Evolutionary conservation across 2,329 filamentous ascomycete species (phyloP), one percentile per base, ranked within the genome.

Genomic region (Fusarium tjaetaba): DNA sequence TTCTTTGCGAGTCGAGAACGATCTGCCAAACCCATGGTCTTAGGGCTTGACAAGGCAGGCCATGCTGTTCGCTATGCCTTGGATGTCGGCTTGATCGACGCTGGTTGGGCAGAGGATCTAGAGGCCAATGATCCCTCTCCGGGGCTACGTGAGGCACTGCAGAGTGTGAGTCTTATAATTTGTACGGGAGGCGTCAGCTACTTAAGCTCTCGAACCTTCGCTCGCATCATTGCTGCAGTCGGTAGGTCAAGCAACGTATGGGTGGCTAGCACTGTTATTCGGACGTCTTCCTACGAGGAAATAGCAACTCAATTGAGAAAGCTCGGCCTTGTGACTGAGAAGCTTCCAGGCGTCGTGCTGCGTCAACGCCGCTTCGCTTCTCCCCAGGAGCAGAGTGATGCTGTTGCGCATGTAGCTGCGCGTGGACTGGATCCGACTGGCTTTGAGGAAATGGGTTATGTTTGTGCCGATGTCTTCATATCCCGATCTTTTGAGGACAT

Each of bases 141-240:
- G 0, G 10, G 4, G 1, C 14, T 52, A 1, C 4, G 1, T 4
- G 7, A 18, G 1, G 26, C n/a, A 6, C 4, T 65, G 0, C 18
- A 13, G 11, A 38, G n/a, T 1, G 45, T 65, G 1, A 39, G 28
- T 4, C 11, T 65, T 1, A 11, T 45, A 3, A 65, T 28, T 2
- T 65, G 45, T 7, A 52, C 61, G 1, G 61, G n/a, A 3, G 58
- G 57, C 4, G 38, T 8, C 3, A 10, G 61, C 4, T 65, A 45
- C 18, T 4, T 65, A 1, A 34, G 32, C 5, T 34, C 32, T 16
- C 18, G 18, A 7, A 63, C 61, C 4, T 65, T 53, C 7, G n/a
- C 18, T 1, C 45, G 38, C 2, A 52, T 65, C 9, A 28, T 62
- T n/a, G 7, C 14, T 3, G 38, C 32, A 4, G 22, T 45, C 4